These are phyloP conservation scores for Clavulina sp. DNA, from an alignment of 768 basidiomycete genomes.

Conservation along the genomic window DNA sequence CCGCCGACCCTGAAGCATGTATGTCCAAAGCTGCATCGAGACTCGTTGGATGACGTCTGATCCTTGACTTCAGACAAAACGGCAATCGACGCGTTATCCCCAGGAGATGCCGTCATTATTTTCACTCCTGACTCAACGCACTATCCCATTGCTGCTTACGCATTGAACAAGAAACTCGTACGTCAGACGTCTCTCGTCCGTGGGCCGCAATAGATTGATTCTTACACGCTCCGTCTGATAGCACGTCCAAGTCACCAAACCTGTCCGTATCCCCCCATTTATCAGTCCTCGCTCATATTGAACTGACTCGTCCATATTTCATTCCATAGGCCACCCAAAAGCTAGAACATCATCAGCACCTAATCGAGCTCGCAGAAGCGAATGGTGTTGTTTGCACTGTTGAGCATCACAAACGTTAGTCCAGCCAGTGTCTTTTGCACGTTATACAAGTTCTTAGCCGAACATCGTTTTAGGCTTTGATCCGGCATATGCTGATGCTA, in stretches of 20 bases:
- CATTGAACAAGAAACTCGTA: conserved; percentile 54
- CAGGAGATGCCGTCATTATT: conserved; percentile 80
- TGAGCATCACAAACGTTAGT: not conserved
- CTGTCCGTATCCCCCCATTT: too few species aligned
- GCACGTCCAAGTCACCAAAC: conserved; percentile 87
- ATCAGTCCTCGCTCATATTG: too few species aligned
- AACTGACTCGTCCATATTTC: too few species aligned
- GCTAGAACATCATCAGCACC: conserved; percentile 61
- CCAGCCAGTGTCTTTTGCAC: not conserved
- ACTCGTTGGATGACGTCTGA: not conserved
- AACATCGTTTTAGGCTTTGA: conserved; percentile 28
- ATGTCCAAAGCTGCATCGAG: conserved; percentile 18
- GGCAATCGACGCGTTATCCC: conserved; percentile 58
- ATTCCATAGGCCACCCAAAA: conserved; percentile 82
- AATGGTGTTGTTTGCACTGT: conserved; percentile 40
- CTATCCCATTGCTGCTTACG: conserved; percentile 68
- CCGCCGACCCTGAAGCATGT: conserved; percentile 70
- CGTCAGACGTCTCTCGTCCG: not conserved
- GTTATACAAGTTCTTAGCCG: conserved; percentile 12
- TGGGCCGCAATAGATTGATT: not conserved
- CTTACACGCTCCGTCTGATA: not conserved
- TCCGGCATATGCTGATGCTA: conserved; percentile 85
- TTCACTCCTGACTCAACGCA: conserved; percentile 92
- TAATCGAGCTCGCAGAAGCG: conserved; percentile 59
- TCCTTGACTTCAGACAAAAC: conserved; percentile 39